Evolutionary conservation across 495 filamentous ascomycete genomes (phyloP).

Genomic region (Penicillium parvum): DNA sequence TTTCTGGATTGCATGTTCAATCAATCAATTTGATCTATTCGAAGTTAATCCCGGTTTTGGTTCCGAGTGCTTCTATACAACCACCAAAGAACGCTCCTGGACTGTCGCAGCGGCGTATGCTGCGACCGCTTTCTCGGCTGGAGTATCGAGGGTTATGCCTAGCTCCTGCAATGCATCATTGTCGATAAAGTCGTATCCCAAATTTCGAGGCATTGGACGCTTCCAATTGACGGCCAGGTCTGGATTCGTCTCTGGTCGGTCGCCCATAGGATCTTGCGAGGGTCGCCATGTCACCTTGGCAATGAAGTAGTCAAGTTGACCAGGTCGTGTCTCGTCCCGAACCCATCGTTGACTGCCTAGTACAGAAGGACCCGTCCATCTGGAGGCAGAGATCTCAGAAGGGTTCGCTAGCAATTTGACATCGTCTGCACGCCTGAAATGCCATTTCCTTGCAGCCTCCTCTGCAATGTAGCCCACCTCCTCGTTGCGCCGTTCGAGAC

Average conservation of each 20-base stretch:
- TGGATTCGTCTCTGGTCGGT: not conserved
- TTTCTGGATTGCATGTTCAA: too few species aligned
- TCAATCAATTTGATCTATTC: too few species aligned
- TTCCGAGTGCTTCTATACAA: not conserved
- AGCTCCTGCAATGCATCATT: not conserved
- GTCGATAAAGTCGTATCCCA: not conserved
- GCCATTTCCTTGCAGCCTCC: constrained; percentile 19
- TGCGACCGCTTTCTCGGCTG: not conserved
- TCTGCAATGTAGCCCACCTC: constrained; percentile 24
- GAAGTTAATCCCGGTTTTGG: too few species aligned
- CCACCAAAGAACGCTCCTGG: not conserved
- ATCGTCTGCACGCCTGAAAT: constrained; percentile 20
- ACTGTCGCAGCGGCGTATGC: not conserved
- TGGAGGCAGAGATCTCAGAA: constrained; percentile 8
- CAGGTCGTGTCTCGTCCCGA: constrained; percentile 22
- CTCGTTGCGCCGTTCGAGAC: constrained; percentile 17
- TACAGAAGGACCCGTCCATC: constrained; percentile 28
- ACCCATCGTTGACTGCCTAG: constrained; percentile 18
- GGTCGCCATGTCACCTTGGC: constrained; percentile 19
- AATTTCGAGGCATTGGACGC: not conserved
- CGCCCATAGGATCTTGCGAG: not conserved
- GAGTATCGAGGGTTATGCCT: not conserved
- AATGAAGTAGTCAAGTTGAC: constrained; percentile 29
- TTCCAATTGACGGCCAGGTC: not conserved
- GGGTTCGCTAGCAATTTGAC: not conserved